Base-by-base conservation (phyloP, 2,329 filamentous ascomycete genomes). In the Rutstroemia sp. region DNA sequence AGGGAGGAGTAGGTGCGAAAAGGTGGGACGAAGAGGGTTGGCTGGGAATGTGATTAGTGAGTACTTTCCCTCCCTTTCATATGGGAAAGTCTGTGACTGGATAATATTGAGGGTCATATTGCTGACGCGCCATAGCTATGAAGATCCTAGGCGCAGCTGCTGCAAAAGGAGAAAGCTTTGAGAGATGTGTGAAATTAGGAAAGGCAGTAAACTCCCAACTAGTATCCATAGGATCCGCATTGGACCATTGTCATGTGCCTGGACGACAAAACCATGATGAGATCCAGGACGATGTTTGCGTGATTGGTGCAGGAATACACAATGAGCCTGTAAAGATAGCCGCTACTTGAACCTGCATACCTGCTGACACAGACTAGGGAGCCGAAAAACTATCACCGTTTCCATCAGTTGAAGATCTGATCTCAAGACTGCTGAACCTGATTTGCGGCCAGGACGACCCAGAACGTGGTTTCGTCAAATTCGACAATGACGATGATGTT, bases 301-400 rank as follows among this genome's bases (percentile, higher is more conserved):
- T 84, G 66, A 73, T 86, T n/a, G 83, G 84, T 3, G 85, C 83
- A 21, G 83, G 84, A 0, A 82, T 82, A 14, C 84, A 87, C 67
- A 86, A 86, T 64, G 83, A 87, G 68, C 83, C 83, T 0, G 83
- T 72, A 58, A 59, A 71, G 79, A 39, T 70, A 71, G 17, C 72
- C 75, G 56, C 76, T 78, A 69, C 67, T 79, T 12, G 70, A 69
- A 14, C 51, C 9, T 34, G 30, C 30, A 34, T 34, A 34, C 9
- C 12, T 10, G 10, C 30, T 34, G 30, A 34, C 30, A 5, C 30
- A 12, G 9, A 34, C 10, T 34, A 34, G 30, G 39, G 39, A 42
- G 39, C 16, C 16, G 16, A 42, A 14, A 42, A 42, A 17, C 39
- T 42, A 7, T 42, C 39, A 8, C 39, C 39, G 16, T 42, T 42